These are phyloP conservation scores for Phytophthora pisi DNA, from an alignment of 352 stramenopile genomes.

Conservation along the genomic window DNA sequence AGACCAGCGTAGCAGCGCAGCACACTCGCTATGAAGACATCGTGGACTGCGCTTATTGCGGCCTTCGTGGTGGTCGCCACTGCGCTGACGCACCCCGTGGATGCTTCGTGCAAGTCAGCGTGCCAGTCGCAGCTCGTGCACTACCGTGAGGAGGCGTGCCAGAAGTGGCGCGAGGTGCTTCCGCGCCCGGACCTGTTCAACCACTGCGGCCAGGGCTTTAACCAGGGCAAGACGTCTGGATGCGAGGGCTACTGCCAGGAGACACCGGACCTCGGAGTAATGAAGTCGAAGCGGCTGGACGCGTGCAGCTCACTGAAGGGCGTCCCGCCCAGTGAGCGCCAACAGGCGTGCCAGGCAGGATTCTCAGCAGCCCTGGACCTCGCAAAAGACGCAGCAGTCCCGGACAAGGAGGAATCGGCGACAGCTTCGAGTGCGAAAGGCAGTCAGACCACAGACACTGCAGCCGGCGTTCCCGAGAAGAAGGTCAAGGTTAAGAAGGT, in stretches of 20 bases:
- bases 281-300: constrained; percentile 52
- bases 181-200: constrained; percentile 60
- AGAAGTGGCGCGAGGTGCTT: constrained; percentile 49
- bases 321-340: constrained; percentile 42
- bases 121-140: constrained; percentile 54
- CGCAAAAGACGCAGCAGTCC: constrained; percentile 30
- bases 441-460: constrained; percentile 14
- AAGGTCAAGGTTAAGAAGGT: constrained; percentile 50
- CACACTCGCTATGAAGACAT: constrained; percentile 34
- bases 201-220: constrained; percentile 55
- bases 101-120: constrained; percentile 32
- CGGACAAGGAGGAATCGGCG: constrained; percentile 1
- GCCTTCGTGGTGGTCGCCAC: constrained; percentile 16
- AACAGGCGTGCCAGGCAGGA: constrained; percentile 48
- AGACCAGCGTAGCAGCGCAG: constrained; percentile 4
- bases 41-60: constrained; percentile 23
- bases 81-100: constrained; percentile 10
- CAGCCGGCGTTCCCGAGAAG: constrained; percentile 15
- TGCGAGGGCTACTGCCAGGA: constrained; percentile 46
- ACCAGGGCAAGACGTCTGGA: constrained; percentile 40
- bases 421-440: constrained; percentile 10
- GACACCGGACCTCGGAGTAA: constrained; percentile 20
- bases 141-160: constrained; percentile 43
- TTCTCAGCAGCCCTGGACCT: constrained; percentile 47
- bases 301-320: constrained; percentile 49